phyloP scores from a whole-genome alignment of 2,329 filamentous ascomycete species.

The Paracamarosporium sp. region DNA sequence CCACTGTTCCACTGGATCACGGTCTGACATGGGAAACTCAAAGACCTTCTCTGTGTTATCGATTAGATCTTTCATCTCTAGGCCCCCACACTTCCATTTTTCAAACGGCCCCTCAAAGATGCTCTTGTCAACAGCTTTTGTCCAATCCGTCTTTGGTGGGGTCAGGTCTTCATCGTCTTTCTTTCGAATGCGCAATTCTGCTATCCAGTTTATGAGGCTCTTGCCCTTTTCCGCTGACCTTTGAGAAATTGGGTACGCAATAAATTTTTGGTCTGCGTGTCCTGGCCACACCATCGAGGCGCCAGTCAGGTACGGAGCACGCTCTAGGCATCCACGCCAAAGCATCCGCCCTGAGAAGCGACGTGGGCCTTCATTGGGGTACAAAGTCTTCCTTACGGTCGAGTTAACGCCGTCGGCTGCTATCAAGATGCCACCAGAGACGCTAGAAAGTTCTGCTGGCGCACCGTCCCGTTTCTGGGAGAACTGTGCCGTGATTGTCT shows the following conservation, averaged over 20 bases:
- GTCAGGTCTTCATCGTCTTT: conserved; percentile 53
- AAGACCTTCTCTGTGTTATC: conserved; percentile 51
- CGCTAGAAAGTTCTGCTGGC: conserved; percentile 35
- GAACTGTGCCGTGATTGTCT: conserved; percentile 49
- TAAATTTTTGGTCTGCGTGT: conserved; percentile 57
- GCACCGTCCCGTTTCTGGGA: conserved; percentile 32
- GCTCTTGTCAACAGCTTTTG: conserved; percentile 50
- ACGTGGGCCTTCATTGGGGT: conserved; percentile 53
- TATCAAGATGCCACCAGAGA: conserved; percentile 46
- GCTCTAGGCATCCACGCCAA: conserved; percentile 54
- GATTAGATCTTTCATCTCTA: conserved; percentile 53
- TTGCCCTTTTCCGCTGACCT: conserved; percentile 44
- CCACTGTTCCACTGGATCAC: conserved; percentile 51
- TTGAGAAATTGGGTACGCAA: conserved; percentile 54
- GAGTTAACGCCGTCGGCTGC: conserved; percentile 57
- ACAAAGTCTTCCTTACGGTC: conserved; percentile 49
- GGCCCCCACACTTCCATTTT: conserved; percentile 51
- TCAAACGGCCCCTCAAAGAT: conserved; percentile 50
- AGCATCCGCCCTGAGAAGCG: conserved; percentile 56
- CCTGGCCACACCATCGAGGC: conserved; percentile 56
- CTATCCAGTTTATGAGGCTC: conserved; percentile 56
- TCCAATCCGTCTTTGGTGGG: conserved; percentile 54
- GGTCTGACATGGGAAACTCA: conserved; percentile 57
- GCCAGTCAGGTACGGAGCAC: conserved; percentile 50
- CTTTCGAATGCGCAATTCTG: conserved; percentile 51